Evolutionary conservation across 352 stramenopile genomes (phyloP), one percentile per base, ranked within the genome.

Genomic region (Elongisporangium senticosum): DNA sequence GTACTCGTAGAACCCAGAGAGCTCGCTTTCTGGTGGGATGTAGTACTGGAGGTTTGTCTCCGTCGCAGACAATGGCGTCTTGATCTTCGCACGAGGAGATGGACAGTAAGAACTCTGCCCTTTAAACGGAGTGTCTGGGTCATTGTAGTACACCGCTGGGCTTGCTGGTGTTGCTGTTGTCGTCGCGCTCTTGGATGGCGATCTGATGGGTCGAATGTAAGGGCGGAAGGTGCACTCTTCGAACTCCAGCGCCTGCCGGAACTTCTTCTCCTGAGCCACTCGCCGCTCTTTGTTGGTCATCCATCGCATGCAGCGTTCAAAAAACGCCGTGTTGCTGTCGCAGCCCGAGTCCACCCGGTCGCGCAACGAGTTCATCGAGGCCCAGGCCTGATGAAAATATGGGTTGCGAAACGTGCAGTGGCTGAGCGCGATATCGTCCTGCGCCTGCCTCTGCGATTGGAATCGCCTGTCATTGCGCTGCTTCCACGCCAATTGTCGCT

Each of bases 351-450:
- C 24, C 11, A 28, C 7, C n/a, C n/a, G 37, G 4, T 21, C 14
- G 4, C 37, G 7, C 8, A 33, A 19, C 11, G 51, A 24, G 39
- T 63, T 51, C 17, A 72, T 19, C 2, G 69, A 57, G 22, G 68
- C 68, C 74, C 71, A 83, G 4, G 71, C 79, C 11, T 65, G 55
- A 6, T 68, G 53, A 48, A 81, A 80, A 7, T 69, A 78, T 26
- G 82, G 82, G 39, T 92, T 92, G 21, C 66, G 64, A 60, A 92
- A 92, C 33, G 66, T 82, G 53, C 82, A 83, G 51, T 72, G 66
- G 11, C 60, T 52, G 48, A 69, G 58, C 37, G 55, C 52, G 26
- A 80, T 55, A 21, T 71, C 61, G n/a, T 82, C 66, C 22, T 78
- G 65, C 4, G 64, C 61, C 23, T 72, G 56, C 22, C 67, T 73